Evolutionary conservation across 1,284 basidiomycete genomes (phyloP).

Genomic region (Blastosporella zonata): DNA sequence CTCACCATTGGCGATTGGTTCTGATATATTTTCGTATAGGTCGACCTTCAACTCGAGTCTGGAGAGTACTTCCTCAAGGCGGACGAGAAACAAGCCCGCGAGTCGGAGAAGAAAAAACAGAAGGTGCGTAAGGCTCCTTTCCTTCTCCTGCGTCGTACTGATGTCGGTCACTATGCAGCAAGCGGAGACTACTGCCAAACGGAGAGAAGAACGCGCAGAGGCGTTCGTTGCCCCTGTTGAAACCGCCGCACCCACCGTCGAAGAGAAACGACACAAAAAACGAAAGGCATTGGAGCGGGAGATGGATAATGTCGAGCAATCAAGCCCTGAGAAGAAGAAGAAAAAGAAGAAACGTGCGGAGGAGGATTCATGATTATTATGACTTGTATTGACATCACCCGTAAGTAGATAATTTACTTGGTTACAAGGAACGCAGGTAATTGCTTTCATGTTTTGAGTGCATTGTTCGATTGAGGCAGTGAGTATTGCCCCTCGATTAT

Average conservation of each 20-base stretch:
- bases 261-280: slow-evolving; percentile 71
- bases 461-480: too few relatives aligned
- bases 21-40: slow-evolving; percentile 36
- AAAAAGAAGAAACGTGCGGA: slow-evolving; percentile 20
- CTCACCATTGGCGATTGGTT: neutral
- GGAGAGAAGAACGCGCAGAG: slow-evolving; percentile 76
- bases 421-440: neutral
- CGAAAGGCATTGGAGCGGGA: slow-evolving; percentile 21
- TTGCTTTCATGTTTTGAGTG: too few relatives aligned
- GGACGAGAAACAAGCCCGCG: slow-evolving; percentile 70
- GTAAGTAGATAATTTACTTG: neutral
- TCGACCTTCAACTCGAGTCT: slow-evolving; percentile 92
- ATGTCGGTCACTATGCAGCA: slow-evolving; percentile 55
- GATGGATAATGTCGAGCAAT: slow-evolving; percentile 20
- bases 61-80: slow-evolving; percentile 98
- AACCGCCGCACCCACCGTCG: slow-evolving; percentile 64
- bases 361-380: slow-evolving; percentile 6
- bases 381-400: neutral
- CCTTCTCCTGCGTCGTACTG: neutral
- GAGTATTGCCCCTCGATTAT: too few relatives aligned
- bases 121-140: slow-evolving; percentile 44
- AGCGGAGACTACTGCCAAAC: slow-evolving; percentile 66
- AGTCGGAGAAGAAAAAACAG: slow-evolving; percentile 63
- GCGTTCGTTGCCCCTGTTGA: slow-evolving; percentile 83
- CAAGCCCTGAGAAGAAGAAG: slow-evolving; percentile 21